Conservation (phyloP, 306 rosid species). For the Dalbergia cochinchinensis region DNA sequence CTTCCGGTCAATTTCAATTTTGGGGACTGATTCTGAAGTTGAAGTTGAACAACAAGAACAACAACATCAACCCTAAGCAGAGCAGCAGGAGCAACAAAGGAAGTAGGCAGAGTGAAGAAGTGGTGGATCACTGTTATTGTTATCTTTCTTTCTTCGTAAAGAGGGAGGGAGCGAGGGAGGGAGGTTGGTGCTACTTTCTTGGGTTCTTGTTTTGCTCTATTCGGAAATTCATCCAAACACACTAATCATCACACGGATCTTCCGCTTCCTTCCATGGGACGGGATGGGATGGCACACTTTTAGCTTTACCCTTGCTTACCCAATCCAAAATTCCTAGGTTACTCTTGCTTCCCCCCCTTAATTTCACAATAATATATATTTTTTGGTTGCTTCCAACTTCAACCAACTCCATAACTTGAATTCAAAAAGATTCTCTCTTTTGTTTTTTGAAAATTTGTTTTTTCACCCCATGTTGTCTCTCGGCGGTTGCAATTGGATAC, state of each 20-base stretch:
- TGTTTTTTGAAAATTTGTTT: not conserved
- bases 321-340: constrained; percentile 7
- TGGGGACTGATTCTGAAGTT: not conserved
- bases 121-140: not conserved
- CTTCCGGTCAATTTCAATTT: too few species aligned
- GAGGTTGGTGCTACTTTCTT: constrained; percentile 52
- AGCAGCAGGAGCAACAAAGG: not conserved
- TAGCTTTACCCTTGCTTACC: constrained; percentile 1
- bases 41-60: too few species aligned
- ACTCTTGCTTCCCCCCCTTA: not conserved
- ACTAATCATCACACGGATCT: constrained; percentile 22
- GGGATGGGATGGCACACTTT: not conserved
- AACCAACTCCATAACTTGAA: not conserved
- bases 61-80: constrained; percentile 5
- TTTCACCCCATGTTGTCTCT: not conserved
- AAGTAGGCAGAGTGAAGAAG: not conserved
- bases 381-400: not conserved
- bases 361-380: not conserved
- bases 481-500: constrained; percentile 18
- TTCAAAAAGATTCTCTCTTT: not conserved
- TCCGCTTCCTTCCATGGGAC: constrained; percentile 13
- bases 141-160: not conserved
- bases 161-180: not conserved
- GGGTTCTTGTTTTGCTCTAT: constrained; percentile 42
- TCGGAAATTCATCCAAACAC: constrained; percentile 26